phyloP scores from a whole-genome alignment of 163 green algal genomes.

The Scenedesmus sp. region DNA sequence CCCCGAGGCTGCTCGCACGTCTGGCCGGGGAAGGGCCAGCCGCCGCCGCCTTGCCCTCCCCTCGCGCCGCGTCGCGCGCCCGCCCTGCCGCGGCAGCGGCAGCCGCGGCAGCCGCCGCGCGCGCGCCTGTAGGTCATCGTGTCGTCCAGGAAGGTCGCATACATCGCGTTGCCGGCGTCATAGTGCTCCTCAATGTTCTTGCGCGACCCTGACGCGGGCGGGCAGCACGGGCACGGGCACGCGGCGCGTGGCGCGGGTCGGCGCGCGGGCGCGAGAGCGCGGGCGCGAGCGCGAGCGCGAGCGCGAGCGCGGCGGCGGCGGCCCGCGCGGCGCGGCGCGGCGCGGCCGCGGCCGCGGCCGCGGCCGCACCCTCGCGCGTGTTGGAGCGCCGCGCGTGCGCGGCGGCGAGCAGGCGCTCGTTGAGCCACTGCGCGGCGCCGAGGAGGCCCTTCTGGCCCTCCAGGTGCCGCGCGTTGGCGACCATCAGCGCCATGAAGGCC shows the following conservation, averaged over 20 bases:
- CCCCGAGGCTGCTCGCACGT: no score
- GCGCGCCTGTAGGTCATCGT: conserved; percentile 98
- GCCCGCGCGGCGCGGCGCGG: no score
- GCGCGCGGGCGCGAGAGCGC: no score
- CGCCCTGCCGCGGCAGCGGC: no score
- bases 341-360: neutral
- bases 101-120: no score
- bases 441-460: conserved; percentile 71
- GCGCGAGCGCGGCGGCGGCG: no score
- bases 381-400: conserved; percentile 83
- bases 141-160: conserved; percentile 91
- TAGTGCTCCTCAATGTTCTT: conserved; percentile 99
- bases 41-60: no score
- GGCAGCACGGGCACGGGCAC: no score
- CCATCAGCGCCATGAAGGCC: conserved; percentile 76
- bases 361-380: conserved; percentile 70
- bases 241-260: no score
- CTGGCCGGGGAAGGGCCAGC: no score
- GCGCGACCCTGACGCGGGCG: conserved; percentile 71
- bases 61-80: no score
- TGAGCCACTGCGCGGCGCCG: conserved; percentile 82
- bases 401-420: conserved; percentile 75
- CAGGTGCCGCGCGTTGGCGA: conserved; percentile 75
- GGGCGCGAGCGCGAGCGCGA: no score
- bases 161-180: conserved; percentile 88